Evolutionary conservation across 192 early-diverging fungal genomes (phyloP).

Genomic region (Coemansia erecta): DNA sequence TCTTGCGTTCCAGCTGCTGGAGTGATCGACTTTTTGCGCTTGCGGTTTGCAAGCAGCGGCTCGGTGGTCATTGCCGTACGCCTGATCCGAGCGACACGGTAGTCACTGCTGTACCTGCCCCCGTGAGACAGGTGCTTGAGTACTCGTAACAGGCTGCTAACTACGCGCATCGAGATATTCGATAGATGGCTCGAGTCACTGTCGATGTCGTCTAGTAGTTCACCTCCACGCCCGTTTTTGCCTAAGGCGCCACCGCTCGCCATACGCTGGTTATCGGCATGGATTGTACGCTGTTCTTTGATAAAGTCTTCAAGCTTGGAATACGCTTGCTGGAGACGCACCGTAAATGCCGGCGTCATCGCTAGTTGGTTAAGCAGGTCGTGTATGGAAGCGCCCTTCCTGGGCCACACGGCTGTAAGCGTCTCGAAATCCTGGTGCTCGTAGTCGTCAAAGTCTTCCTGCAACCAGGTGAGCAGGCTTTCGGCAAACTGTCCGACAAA

Average conservation of each 20-base stretch:
- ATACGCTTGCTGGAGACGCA: slow-evolving; percentile 1
- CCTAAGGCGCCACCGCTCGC: neutral
- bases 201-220: no score
- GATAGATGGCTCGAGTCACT: slow-evolving; percentile 13
- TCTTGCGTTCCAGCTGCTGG: neutral
- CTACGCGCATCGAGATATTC: slow-evolving; percentile 15
- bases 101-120: slow-evolving; percentile 22
- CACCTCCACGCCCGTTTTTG: no score
- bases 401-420: slow-evolving; percentile 41
- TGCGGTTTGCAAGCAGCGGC: neutral
- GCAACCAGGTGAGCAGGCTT: slow-evolving; percentile 22
- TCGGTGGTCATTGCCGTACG: neutral
- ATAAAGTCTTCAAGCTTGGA: slow-evolving; percentile 16
- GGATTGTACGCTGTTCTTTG: slow-evolving; percentile 8
- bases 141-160: slow-evolving; percentile 29
- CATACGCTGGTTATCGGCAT: neutral
- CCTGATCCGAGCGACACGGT: slow-evolving; percentile 29
- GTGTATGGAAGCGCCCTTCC: slow-evolving; percentile 5
- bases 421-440: slow-evolving; percentile 39
- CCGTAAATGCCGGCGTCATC: slow-evolving; percentile 15
- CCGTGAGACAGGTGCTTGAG: slow-evolving; percentile 9
- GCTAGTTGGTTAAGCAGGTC: slow-evolving; percentile 12
- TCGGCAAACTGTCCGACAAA: slow-evolving; percentile 13
- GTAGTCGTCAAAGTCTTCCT: slow-evolving; percentile 11
- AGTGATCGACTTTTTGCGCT: slow-evolving; percentile 1